phyloP scores from a whole-genome alignment of 2,329 filamentous ascomycete genomes.

The Xylogone sp. region DNA sequence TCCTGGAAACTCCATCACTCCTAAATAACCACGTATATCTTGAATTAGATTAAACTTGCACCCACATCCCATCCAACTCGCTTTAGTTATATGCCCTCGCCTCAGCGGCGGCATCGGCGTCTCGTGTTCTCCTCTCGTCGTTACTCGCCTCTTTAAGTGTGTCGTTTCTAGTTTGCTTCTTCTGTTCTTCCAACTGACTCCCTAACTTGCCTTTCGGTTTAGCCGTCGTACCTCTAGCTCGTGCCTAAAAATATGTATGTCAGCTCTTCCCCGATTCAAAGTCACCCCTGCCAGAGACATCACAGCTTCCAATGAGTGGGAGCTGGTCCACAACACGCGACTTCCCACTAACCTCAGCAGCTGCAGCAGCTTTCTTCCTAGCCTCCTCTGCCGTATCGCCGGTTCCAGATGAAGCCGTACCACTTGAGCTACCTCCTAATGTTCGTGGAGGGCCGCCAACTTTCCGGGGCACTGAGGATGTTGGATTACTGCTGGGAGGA shows the following conservation, averaged over 20 bases:
- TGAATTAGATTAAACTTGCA: background rate
- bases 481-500: slow-evolving; percentile 36
- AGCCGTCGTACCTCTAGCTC: slow-evolving; percentile 53
- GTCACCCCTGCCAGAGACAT: background rate
- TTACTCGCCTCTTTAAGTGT: slow-evolving; percentile 65
- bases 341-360: slow-evolving; percentile 68
- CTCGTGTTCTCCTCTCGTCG: slow-evolving; percentile 59
- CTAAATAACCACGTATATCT: background rate
- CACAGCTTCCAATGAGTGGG: background rate
- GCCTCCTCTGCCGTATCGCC: slow-evolving; percentile 50
- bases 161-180: slow-evolving; percentile 65
- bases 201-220: slow-evolving; percentile 61
- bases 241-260: slow-evolving; percentile 48
- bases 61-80: background rate
- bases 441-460: slow-evolving; percentile 58
- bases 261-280: slow-evolving; percentile 5
- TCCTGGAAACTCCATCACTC: background rate
- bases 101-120: slow-evolving; percentile 61
- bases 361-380: slow-evolving; percentile 69
- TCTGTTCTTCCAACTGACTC: slow-evolving; percentile 69
- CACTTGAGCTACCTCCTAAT: slow-evolving; percentile 50
- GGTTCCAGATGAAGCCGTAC: slow-evolving; percentile 37
- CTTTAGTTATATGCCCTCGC: slow-evolving; percentile 54
- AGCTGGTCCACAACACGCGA: background rate
- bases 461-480: slow-evolving; percentile 46